Percentiles rank a stretch among this genome's conserved stretches.
phyloP scores from a whole-genome alignment of 768 basidiomycete genomes.

The Ramaria sp. region DNA sequence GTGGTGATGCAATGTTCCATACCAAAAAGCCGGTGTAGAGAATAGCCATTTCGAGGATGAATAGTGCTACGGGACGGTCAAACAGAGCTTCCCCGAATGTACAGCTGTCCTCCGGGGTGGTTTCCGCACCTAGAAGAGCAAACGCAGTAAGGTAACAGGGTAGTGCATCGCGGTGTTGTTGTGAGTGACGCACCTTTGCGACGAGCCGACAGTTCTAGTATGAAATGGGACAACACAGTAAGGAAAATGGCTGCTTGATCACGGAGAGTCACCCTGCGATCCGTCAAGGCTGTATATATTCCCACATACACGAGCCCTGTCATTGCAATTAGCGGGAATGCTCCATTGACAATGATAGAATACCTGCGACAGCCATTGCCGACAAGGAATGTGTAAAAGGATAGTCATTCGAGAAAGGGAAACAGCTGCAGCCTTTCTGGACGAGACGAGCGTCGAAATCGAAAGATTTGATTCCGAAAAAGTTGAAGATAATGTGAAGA shows the following conservation, averaged over 20 bases:
- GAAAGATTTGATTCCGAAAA: conserved; percentile 20
- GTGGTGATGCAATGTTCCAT: conserved; percentile 17
- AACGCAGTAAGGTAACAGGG: background rate
- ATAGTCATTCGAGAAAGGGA: conserved; percentile 24
- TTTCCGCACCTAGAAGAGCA: conserved; percentile 17
- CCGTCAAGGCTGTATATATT: conserved; percentile 14
- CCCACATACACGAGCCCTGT: conserved; percentile 15
- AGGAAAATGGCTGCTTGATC: conserved; percentile 16
- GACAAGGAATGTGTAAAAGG: conserved; percentile 22
- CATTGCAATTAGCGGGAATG: background rate
- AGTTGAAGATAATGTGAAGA: conserved; percentile 19
- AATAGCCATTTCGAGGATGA: conserved; percentile 18
- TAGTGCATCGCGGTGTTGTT: background rate
- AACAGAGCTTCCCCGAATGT: conserved; percentile 18
- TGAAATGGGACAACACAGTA: conserved; percentile 18
- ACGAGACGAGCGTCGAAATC: conserved; percentile 15
- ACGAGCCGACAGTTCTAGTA: conserved; percentile 21
- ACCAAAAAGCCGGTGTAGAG: conserved; percentile 19
- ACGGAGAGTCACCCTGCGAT: conserved; percentile 13
- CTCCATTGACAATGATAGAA: background rate
- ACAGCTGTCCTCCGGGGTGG: conserved; percentile 16
- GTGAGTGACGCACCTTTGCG: conserved; percentile 15
- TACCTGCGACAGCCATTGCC: conserved; percentile 17
- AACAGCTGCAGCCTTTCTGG: conserved; percentile 21
- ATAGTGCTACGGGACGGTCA: conserved; percentile 16